phyloP scores from a whole-genome alignment of 2,329 filamentous ascomycete species.

The Trichoderma polysporum region DNA sequence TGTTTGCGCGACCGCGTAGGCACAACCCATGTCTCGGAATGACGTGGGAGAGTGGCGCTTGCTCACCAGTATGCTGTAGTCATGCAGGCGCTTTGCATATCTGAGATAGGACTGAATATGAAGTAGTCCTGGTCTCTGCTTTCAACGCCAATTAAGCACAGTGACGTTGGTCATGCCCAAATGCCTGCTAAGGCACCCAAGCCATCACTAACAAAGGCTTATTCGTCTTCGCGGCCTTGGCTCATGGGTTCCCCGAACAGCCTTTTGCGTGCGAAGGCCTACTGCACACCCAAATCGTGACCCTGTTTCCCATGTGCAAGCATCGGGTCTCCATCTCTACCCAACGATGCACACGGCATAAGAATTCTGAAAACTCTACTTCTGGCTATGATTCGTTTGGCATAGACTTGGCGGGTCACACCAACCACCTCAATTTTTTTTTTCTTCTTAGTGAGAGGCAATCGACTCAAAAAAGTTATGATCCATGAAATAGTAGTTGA shows the following conservation, averaged over 20 bases:
- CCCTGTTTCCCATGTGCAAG: not conserved
- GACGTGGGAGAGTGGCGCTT: constrained; percentile 14
- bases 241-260: not conserved
- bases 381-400: not conserved
- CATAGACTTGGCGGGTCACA: not conserved
- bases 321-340: constrained; percentile 2
- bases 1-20: not conserved
- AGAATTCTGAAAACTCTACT: not conserved
- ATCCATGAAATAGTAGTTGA: not conserved
- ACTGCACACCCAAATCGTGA: not conserved
- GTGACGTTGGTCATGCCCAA: constrained; percentile 12
- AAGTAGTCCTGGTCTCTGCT: not conserved
- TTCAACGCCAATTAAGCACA: not conserved
- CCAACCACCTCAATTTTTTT: constrained; percentile 4
- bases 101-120: not conserved
- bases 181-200: constrained; percentile 12
- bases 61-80: constrained; percentile 1
- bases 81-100: constrained; percentile 8
- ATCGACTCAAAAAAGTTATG: not conserved
- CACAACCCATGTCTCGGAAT: constrained; percentile 11
- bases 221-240: not conserved
- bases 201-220: not conserved
- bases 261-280: not conserved
- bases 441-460: not conserved
- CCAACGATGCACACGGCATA: not conserved